Evolutionary conservation across 768 basidiomycete species (phyloP), one percentile per base, ranked within the genome.

Genomic region (Gyrodon lividus): DNA sequence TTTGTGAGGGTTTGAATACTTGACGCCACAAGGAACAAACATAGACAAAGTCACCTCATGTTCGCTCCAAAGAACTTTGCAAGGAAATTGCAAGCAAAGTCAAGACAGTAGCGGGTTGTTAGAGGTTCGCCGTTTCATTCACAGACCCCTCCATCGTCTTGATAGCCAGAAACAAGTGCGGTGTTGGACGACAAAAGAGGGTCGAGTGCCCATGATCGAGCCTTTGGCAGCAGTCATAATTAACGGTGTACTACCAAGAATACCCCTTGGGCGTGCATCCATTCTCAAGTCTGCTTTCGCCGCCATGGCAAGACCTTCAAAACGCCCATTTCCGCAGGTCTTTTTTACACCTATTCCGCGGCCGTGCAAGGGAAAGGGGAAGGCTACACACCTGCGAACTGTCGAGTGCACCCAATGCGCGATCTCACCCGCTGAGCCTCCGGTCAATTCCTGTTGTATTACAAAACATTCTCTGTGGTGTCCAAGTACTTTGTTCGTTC

Each of bases 281-380:
- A 43, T 66, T 46, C 60, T 67, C 38, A 67, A 58, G 52, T 54
- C 65, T 47, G 59, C 68, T 41, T 52, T 68, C 38, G 57, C 55
- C 42, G 59, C 63, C 54, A 67, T 71, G 63, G 44, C 59, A 46
- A 64, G 65, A 16, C 49, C 72, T 17, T 51, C 69, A 34, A 66
- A 62, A 39, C 60, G 64, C 17, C 55, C 69, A 2, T 56, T 81
- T 17, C 70, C 72, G 1, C 54, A 69, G 9, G 77, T 81, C 58
- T 83, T 84, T 64, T 83, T 82, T 58, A 78, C 74, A 3, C 84
- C 84, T 9, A 68, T 69, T 26, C 77, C 82, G 8, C 71, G 77
- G 50, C 72, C 70, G 48, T 68, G 63, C 46, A 84, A 81, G 60
- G 81, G 80, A 28, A 84, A 84, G 66, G 78, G 74, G 59, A 78